Conservation (phyloP, 768 basidiomycete species). For the Auricularia heimuer region DNA sequence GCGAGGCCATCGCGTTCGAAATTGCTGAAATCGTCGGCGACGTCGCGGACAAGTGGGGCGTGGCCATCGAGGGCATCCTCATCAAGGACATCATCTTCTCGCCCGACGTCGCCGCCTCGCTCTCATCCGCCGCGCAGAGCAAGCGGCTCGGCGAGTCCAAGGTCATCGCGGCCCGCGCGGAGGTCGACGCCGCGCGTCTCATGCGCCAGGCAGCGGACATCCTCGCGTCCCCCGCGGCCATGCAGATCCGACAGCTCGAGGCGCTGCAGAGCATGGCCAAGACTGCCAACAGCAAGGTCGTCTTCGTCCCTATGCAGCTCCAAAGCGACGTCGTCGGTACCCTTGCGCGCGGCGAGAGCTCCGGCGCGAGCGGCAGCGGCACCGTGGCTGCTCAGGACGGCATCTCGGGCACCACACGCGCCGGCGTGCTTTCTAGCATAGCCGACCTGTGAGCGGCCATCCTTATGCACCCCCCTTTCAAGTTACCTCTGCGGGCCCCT, state of each 20-base stretch:
- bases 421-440: slow-evolving; percentile 44
- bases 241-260: slow-evolving; percentile 97
- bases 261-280: slow-evolving; percentile 94
- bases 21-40: slow-evolving; percentile 94
- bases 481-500: neutral
- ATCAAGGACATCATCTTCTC: slow-evolving; percentile 94
- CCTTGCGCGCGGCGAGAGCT: slow-evolving; percentile 17
- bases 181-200: slow-evolving; percentile 88
- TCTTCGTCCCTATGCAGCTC: slow-evolving; percentile 90
- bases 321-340: slow-evolving; percentile 61
- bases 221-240: slow-evolving; percentile 86
- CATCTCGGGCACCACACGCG: slow-evolving; percentile 33
- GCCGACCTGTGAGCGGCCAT: slow-evolving; percentile 27
- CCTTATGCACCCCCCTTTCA: neutral
- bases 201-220: slow-evolving; percentile 98
- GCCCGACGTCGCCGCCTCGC: slow-evolving; percentile 76
- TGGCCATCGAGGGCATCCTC: slow-evolving; percentile 90
- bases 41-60: slow-evolving; percentile 93
- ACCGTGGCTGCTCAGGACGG: slow-evolving; percentile 18
- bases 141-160: slow-evolving; percentile 96
- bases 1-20: slow-evolving; percentile 92
- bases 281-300: slow-evolving; percentile 77
- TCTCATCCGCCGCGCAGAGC: slow-evolving; percentile 93
- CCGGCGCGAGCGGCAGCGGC: neutral
- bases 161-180: slow-evolving; percentile 90